A percentile compares a stretch with the other conserved stretches of the same genome.
Conservation (phyloP, 257 asterid species). For the Nyctanthes arbortristis region DNA sequence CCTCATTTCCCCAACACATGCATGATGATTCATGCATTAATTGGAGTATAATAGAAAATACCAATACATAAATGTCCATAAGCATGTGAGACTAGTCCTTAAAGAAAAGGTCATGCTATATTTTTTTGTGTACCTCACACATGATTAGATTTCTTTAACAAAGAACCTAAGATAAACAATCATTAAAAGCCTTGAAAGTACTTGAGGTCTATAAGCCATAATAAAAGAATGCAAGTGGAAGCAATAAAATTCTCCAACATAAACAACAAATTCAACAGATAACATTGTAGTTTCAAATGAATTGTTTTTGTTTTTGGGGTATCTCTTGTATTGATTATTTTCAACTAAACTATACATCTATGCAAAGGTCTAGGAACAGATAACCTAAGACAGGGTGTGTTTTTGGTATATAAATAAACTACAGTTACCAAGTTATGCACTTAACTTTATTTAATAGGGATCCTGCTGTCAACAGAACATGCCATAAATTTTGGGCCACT, state of each 20-base stretch:
- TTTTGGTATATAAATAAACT: slow-evolving; percentile 18
- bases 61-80: neutral
- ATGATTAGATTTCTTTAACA: slow-evolving; percentile 31
- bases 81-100: neutral
- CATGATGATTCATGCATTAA: neutral
- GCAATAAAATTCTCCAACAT: slow-evolving; percentile 30
- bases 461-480: slow-evolving; percentile 21
- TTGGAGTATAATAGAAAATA: neutral
- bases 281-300: slow-evolving; percentile 14
- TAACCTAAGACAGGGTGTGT: slow-evolving; percentile 39
- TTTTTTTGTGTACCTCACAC: slow-evolving; percentile 13
- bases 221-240: slow-evolving; percentile 31
- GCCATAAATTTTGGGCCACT: slow-evolving; percentile 21
- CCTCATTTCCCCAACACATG: neutral
- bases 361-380: slow-evolving; percentile 21
- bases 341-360: neutral
- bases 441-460: slow-evolving; percentile 5
- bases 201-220: too few relatives aligned
- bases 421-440: neutral
- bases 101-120: neutral
- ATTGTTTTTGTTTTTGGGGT: slow-evolving; percentile 29
- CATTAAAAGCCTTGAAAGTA: slow-evolving; percentile 36
- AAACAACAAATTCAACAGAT: neutral
- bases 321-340: slow-evolving; percentile 1
- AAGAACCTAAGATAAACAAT: slow-evolving; percentile 34